Evolutionary conservation across 176 grass and related monocot species (phyloP), one percentile per base, ranked within the genome.

Genomic region (Aegilops speltoides): DNA sequence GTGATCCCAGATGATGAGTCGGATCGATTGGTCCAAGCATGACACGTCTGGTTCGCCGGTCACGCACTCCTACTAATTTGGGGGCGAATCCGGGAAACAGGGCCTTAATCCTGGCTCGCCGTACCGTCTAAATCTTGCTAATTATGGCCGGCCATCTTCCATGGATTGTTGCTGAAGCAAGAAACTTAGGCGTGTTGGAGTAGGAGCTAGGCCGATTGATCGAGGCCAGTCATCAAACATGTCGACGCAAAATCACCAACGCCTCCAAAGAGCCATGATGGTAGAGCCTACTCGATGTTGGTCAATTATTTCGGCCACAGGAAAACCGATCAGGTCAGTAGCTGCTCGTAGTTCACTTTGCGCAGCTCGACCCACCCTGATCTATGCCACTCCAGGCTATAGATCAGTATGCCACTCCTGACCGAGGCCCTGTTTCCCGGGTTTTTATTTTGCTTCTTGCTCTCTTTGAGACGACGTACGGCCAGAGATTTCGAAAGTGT

Each of bases 261-360:
- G 29, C 28, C 28, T 67, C 28, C 13, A 66, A 3, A 17, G 2
- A 66, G 7, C 6, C 19, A 17, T 4, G 7, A 56, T 45, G 41
- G 11, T 13, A 41, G 38, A 63, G 10, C 10, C n/a, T 15, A 64
- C 32, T 69, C 3, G 16, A 70, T 38, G 33, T 37, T 32, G 19
- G 72, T 86, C 88, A 82, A 86, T 28, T 20, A 77, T 64, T 86
- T 79, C 84, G 84, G 79, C 84, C 64, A 59, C 54, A 23, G n/a
- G 36, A 29, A 83, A 38, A 78, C 73, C 64, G 19, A 19, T 19
- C 28, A 33, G 50, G 65, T 48, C 20, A 15, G 62, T 6, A 48
- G 48, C 46, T 48, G 4, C 13, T 15, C 11, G 2, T 57, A 1
- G 13, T 14, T 33, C 25, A 9, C 74, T 46, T 23, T 41, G 68